Base-by-base conservation (phyloP, 805 yeast genomes). In the Wickerhamiella cacticola region DNA sequence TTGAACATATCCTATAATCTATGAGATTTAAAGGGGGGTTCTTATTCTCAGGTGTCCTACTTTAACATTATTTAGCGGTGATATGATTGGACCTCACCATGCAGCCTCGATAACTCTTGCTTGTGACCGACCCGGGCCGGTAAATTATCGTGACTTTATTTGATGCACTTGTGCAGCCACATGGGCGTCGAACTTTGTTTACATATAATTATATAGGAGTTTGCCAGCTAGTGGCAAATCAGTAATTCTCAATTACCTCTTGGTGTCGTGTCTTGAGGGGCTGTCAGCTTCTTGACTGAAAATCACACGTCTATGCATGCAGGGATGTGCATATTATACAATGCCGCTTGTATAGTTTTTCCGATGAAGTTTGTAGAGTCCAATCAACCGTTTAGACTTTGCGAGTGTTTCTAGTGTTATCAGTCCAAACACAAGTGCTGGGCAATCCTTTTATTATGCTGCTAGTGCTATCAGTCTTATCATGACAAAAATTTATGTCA, bases 111-210 rank as follows among this genome's bases (percentile, higher is more conserved):
- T 31, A 31, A 31, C 21, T 31, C 19, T 35, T 19, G 40, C 40
- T 35, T 35, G 25, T 35, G 40, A 12, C 40, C 23, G 40, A 22
- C 25, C 40, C 40, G 25, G 40, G 40, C 25, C 40, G 25, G 24
- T 4, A 19, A 35, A 35, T 35, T 35, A 35, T 35, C 40, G 40
- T 35, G n/a, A 8, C 25, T 22, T 15, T 18, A 15, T 31, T 31
- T 31, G 19, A 19, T 5, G 36, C 12, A 15, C 36, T 15, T 31
- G 36, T 31, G 16, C 36, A 12, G 36, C 36, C 36, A 15, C 36
- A 4, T n/a, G 5, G 7, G 36, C 36, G 19, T 7, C n/a, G 7
- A 15, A 15, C 36, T 31, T 31, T 15, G 36, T 4, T 31, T 15
- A n/a, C 3, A 9, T n/a, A 31, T 10, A 15, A 28, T 5, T 4